Conservation (phyloP, 164 flowering plant species). For the Hamamelis virginiana region DNA sequence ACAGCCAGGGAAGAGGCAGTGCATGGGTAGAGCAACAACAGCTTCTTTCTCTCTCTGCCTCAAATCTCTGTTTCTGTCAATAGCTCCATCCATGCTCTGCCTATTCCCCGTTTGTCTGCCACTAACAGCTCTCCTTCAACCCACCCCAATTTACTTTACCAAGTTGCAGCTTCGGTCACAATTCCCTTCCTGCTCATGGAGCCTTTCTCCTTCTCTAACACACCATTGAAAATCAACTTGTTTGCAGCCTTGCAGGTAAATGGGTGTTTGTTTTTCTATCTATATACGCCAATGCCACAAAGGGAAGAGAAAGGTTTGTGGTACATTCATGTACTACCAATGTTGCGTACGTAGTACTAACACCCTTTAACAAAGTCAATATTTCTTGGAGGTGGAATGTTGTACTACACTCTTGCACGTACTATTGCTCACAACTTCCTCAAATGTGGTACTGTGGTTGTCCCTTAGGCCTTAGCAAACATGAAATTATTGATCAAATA, state of each 20-base stretch:
- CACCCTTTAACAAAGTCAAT: neutral
- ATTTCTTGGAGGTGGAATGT: neutral
- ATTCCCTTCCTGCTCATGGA: neutral
- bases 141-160: neutral
- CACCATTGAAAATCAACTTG: too few relatives aligned
- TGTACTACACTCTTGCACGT: constrained; percentile 1
- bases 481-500: neutral
- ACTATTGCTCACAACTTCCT: neutral
- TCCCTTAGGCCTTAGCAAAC: neutral
- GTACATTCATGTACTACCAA: constrained; percentile 4
- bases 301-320: neutral
- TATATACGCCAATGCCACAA: neutral
- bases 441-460: constrained; percentile 3
- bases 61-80: constrained; percentile 21
- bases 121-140: neutral
- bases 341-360: neutral
- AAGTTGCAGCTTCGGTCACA: too few relatives aligned
- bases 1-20: constrained; percentile 76
- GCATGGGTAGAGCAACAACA: constrained; percentile 48
- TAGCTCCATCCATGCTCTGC: constrained; percentile 52
- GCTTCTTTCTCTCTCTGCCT: neutral
- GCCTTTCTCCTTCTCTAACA: neutral
- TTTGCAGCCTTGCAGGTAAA: neutral
- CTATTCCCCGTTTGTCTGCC: constrained; percentile 38
- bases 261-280: neutral